Percentiles rank a stretch among this genome's conserved stretches.
These are phyloP conservation scores for Crithidia expoeki DNA, from an alignment of 208 protist species.

Conservation along the genomic window DNA sequence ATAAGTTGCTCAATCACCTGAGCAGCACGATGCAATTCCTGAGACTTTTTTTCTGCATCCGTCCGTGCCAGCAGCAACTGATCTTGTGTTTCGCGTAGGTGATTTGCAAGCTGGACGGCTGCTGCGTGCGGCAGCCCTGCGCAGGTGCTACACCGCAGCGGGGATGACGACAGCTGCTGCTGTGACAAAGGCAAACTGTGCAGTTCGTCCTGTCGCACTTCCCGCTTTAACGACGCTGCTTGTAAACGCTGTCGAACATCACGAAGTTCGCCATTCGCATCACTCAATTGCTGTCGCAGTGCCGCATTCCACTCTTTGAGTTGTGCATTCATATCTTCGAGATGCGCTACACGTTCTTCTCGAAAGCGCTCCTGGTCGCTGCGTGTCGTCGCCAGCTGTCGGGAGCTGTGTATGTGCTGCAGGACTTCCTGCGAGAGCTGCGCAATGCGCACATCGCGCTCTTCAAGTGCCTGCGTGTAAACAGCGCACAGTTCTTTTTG, in stretches of 20 bases:
- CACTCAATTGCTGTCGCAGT: conserved; percentile 25
- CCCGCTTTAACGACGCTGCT: not conserved
- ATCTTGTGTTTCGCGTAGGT: conserved; percentile 15
- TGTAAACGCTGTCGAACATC: conserved; percentile 19
- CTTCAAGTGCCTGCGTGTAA: conserved; percentile 48
- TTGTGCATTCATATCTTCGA: conserved; percentile 23
- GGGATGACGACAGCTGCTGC: not conserved
- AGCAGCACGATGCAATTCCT: conserved; percentile 44
- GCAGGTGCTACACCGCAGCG: not conserved
- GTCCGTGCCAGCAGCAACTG: conserved; percentile 1
- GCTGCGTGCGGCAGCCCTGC: conserved; percentile 7
- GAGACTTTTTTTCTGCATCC: conserved; percentile 4
- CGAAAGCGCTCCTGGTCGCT: conserved; percentile 21
- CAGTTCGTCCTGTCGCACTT: not conserved
- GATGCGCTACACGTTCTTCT: conserved; percentile 10
- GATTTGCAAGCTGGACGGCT: conserved; percentile 7
- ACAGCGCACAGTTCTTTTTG: conserved; percentile 46
- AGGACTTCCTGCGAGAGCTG: conserved; percentile 52
- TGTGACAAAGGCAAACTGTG: not conserved
- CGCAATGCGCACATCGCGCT: conserved; percentile 62
- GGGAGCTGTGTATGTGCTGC: conserved; percentile 29
- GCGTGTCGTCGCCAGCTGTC: conserved; percentile 6
- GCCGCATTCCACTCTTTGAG: conserved; percentile 24
- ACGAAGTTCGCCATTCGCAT: conserved; percentile 1
- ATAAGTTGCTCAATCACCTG: conserved; percentile 57